A percentile compares a stretch with the other conserved stretches of the same genome.
phyloP scores from a whole-genome alignment of 345 rosid species.

The Euphorbia pulcherrima region DNA sequence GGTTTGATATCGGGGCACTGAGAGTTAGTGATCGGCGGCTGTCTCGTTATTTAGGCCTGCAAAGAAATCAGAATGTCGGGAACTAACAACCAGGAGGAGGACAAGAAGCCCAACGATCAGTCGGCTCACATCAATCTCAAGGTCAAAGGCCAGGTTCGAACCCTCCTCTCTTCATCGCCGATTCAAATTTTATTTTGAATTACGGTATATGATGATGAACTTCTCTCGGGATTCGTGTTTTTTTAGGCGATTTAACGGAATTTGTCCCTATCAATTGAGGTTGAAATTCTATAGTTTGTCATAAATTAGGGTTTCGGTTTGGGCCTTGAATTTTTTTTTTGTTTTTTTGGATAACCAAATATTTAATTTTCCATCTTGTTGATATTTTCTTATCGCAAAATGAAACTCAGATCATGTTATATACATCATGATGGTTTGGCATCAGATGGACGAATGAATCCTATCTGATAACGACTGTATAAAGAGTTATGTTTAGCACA shows the following conservation, averaged over 20 bases:
- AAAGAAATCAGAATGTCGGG: conserved; percentile 11
- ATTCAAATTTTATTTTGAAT: neutral
- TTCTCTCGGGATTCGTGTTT: neutral
- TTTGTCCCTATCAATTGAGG: neutral
- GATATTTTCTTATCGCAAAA: neutral
- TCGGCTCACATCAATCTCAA: conserved; percentile 15
- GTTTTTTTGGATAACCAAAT: neutral
- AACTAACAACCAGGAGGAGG: conserved; percentile 9
- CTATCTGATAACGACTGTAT: neutral
- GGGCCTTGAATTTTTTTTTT: neutral
- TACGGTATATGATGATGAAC: neutral
- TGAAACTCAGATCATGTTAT: neutral
- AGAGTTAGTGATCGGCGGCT: neutral
- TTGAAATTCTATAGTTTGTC: neutral
- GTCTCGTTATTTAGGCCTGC: neutral
- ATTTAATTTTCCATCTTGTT: neutral
- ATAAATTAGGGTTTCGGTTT: neutral
- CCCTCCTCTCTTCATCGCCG: neutral
- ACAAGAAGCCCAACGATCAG: conserved; percentile 14
- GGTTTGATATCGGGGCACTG: neutral
- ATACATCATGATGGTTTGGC: neutral
- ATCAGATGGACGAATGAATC: neutral
- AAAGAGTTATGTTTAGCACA: neutral
- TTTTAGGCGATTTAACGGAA: neutral
- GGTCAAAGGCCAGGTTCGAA: conserved; percentile 18